A percentile compares a stretch with the other conserved stretches of the same genome.
Conservation (phyloP, 2,329 filamentous ascomycete genomes). For the Cladophialophora bantiana region DNA sequence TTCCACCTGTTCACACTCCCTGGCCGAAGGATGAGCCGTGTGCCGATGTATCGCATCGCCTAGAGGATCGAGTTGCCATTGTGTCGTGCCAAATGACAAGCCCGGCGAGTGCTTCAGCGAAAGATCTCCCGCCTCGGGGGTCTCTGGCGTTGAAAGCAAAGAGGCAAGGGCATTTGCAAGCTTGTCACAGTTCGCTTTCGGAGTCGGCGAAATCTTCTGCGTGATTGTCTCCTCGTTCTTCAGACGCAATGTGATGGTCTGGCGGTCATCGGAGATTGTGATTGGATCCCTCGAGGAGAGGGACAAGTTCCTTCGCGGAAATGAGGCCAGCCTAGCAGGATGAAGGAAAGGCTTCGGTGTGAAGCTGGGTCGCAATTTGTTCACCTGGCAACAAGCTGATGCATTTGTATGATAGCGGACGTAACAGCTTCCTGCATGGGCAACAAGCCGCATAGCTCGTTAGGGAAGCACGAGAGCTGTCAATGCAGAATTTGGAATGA, state of each 20-base stretch:
- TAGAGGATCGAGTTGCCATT: conserved; percentile 37
- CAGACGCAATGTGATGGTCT: conserved; percentile 25
- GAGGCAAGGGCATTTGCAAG: conserved; percentile 21
- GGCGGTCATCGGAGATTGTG: conserved; percentile 27
- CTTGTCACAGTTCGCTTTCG: conserved; percentile 30
- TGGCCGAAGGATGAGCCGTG: conserved; percentile 20
- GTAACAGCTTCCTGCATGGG: conserved; percentile 1
- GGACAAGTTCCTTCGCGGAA: conserved; percentile 5
- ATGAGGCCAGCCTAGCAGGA: neutral
- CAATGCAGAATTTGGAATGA: neutral
- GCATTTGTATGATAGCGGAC: neutral
- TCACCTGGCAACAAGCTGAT: conserved; percentile 1
- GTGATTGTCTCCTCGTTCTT: conserved; percentile 21
- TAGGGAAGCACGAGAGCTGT: neutral
- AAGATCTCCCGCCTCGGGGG: neutral
- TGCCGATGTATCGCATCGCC: conserved; percentile 39
- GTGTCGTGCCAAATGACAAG: conserved; percentile 19
- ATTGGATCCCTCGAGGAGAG: conserved; percentile 24
- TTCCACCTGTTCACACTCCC: conserved; percentile 22
- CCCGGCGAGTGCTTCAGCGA: neutral
- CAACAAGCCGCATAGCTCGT: conserved; percentile 1
- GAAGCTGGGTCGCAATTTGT: neutral
- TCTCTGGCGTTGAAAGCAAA: conserved; percentile 20
- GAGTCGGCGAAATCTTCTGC: conserved; percentile 28
- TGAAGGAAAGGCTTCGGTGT: neutral